Base-by-base conservation (phyloP, 2,329 filamentous ascomycete species). In the Phialophora tarda region DNA sequence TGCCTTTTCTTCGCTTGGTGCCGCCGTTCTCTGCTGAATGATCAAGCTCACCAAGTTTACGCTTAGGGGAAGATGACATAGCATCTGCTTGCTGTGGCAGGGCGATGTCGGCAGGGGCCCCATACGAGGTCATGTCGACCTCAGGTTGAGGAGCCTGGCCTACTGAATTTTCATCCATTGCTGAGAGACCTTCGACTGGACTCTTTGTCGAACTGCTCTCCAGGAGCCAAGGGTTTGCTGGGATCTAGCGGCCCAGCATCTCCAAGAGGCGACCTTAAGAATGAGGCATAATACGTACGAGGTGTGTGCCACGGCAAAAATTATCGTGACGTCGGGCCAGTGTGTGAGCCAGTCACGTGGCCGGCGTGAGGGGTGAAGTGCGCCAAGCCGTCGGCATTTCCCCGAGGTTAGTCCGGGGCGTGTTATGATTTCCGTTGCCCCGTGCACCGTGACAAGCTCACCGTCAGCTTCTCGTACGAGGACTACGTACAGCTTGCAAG, bases 41-140 rank as follows among this genome's bases (percentile, higher is more conserved):
- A 1, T 72, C 63, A 2, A 71, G n/a, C 26, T 77, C 75, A 6
- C 85, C 82, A 59, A 86, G 75, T 77, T 85, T 90, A 71, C 84
- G 80, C 73, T 86, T 84, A 79, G 91, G 91, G 59, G 84, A 48
- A 11, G 59, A n/a, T 32, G 62, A 51, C 4, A 55, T 12, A 21
- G 48, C 32, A 30, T 51, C 17, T 23, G 17, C 8, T 54, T 32
- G 23, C 24, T 54, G 21, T 28, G 12, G 14, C 34, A 24, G 24
- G 6, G 51, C 21, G 24, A n/a, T 24, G 14, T 44, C n/a, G 21
- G 30, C 24, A 34, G 48, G 10, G 12, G 23, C 30, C 30, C 41
- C 55, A 47, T 66, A 30, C 50, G 64, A 55, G 23, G 24, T 57
- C 21, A 34, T 55, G 32, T 62, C 51, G 23, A 55, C 24, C 21